phyloP scores from a whole-genome alignment of 331 rosid genomes.

The Arachis monticola region DNA sequence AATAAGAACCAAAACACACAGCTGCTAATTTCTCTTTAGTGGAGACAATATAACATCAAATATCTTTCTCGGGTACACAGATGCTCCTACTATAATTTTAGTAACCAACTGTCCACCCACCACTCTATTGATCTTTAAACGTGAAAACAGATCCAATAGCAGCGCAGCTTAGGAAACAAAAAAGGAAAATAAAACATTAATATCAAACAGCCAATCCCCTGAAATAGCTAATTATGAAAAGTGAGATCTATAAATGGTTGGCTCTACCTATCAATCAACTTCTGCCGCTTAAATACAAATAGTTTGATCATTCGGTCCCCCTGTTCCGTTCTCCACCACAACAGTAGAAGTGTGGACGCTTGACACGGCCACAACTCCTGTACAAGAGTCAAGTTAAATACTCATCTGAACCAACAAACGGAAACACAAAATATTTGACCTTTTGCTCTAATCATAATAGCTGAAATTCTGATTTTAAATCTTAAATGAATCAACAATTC shows the following conservation, averaged over 20 bases:
- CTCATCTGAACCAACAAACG: not conserved
- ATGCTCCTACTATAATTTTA: not conserved
- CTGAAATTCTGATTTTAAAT: no score
- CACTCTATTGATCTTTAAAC: constrained; percentile 30
- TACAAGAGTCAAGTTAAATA: constrained; percentile 16
- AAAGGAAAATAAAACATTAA: constrained; percentile 31
- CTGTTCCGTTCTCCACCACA: constrained; percentile 69
- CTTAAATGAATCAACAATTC: no score
- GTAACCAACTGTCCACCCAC: constrained; percentile 1
- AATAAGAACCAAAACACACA: not conserved
- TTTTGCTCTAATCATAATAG: not conserved
- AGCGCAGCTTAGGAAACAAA: constrained; percentile 23
- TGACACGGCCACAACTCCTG: constrained; percentile 83
- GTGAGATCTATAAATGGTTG: constrained; percentile 21
- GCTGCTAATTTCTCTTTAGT: constrained; percentile 7
- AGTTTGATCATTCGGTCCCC: constrained; percentile 51
- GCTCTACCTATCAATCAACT: constrained; percentile 23
- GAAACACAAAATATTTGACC: not conserved
- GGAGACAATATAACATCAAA: constrained; percentile 27
- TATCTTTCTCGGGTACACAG: not conserved
- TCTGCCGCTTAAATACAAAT: constrained; percentile 14
- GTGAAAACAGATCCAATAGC: constrained; percentile 20
- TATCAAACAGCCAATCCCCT: constrained; percentile 27
- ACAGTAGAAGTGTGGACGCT: constrained; percentile 90
- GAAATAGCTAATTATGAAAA: constrained; percentile 10